phyloP scores from a whole-genome alignment of 805 yeast genomes.

The Isabelozyma heimii region DNA sequence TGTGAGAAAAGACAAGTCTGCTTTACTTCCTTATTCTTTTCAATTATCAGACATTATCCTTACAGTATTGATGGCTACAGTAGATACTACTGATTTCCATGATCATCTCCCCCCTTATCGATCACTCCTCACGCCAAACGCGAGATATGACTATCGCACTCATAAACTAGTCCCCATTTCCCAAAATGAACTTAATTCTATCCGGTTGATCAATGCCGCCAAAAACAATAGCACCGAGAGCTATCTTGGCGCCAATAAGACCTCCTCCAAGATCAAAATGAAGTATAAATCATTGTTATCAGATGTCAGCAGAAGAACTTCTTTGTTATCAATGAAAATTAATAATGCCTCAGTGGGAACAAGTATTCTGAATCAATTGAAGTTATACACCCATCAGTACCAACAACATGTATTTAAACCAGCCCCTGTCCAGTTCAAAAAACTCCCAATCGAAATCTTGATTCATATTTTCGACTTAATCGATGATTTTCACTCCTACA shows the following conservation, averaged over 20 bases:
- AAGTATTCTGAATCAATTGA: background rate
- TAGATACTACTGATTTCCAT: slow-evolving; percentile 17
- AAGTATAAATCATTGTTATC: slow-evolving; percentile 46
- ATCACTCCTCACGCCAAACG: slow-evolving; percentile 48
- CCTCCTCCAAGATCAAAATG: slow-evolving; percentile 32
- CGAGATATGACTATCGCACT: slow-evolving; percentile 49
- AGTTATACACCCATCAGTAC: slow-evolving; percentile 3
- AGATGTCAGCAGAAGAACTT: slow-evolving; percentile 45
- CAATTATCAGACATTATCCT: no score
- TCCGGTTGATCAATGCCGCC: slow-evolving; percentile 4
- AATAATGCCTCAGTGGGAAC: slow-evolving; percentile 5
- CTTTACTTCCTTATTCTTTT: no score
- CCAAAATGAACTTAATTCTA: slow-evolving; percentile 27
- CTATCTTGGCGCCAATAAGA: background rate
- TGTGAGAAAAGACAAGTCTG: background rate
- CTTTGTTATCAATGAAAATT: slow-evolving; percentile 35
- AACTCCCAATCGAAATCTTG: slow-evolving; percentile 45
- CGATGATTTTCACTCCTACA: slow-evolving; percentile 32
- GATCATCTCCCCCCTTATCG: slow-evolving; percentile 50
- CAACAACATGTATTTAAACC: background rate
- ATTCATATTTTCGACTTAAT: slow-evolving; percentile 34
- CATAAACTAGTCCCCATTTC: slow-evolving; percentile 40
- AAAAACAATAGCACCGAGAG: slow-evolving; percentile 3
- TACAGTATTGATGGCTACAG: background rate
- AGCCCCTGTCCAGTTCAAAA: slow-evolving; percentile 15